Percentiles rank a stretch among this genome's conserved stretches.
These are phyloP conservation scores for Pleurozium schreberi DNA, from an alignment of 225 moss, liverwort and hornwort species.

Conservation along the genomic window DNA sequence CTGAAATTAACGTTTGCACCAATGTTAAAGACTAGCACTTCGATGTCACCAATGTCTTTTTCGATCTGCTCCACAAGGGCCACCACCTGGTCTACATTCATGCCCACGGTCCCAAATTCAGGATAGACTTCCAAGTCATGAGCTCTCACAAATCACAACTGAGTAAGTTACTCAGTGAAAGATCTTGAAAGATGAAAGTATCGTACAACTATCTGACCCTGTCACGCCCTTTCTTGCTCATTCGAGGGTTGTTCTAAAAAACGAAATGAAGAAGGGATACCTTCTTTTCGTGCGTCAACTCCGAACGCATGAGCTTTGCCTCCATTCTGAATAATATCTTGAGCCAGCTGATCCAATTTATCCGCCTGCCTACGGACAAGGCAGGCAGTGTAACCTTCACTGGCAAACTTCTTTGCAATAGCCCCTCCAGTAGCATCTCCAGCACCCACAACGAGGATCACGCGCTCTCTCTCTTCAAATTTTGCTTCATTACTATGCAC, in stretches of 20 bases:
- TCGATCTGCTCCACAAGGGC: slow-evolving; percentile 57
- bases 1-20: slow-evolving; percentile 61
- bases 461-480: slow-evolving; percentile 10
- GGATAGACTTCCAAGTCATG: neutral
- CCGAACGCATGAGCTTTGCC: slow-evolving; percentile 51
- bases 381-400: slow-evolving; percentile 54
- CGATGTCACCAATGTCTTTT: slow-evolving; percentile 44
- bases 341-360: slow-evolving; percentile 30
- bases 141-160: neutral
- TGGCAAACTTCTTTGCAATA: slow-evolving; percentile 53
- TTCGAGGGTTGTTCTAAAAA: neutral
- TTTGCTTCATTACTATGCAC: neutral
- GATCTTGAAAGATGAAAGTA: neutral
- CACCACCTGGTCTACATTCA: slow-evolving; percentile 46
- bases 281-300: slow-evolving; percentile 62
- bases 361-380: slow-evolving; percentile 57
- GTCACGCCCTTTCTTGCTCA: neutral
- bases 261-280: neutral
- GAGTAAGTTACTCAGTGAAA: neutral
- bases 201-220: neutral
- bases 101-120: neutral
- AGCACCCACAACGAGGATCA: slow-evolving; percentile 61
- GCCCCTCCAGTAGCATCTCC: slow-evolving; percentile 63
- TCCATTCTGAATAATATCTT: slow-evolving; percentile 33
- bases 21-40: slow-evolving; percentile 55